Conservation (phyloP, 164 flowering plant species). For the Nymphaea thermarum region DNA sequence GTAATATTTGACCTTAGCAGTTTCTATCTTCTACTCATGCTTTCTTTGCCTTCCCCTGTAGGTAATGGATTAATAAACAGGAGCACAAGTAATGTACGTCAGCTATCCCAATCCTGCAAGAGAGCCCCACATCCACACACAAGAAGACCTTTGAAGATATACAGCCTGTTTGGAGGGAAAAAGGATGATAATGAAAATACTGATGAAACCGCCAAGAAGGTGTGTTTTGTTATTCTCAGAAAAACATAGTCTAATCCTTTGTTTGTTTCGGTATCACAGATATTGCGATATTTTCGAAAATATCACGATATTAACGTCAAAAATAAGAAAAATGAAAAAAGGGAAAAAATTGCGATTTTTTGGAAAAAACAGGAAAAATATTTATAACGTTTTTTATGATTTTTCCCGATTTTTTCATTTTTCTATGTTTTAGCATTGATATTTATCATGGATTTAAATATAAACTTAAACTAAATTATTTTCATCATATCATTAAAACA, state of each 20-base stretch:
- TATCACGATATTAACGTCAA: too few species aligned
- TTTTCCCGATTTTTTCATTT: too few species aligned
- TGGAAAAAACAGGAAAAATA: too few species aligned
- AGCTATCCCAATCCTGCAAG: conserved; percentile 13
- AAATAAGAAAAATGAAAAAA: too few species aligned
- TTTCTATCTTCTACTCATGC: not conserved
- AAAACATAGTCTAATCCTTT: not conserved
- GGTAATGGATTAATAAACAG: conserved; percentile 14
- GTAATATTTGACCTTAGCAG: too few species aligned
- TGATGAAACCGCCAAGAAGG: conserved; percentile 55
- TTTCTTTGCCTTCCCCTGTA: conserved; percentile 2
- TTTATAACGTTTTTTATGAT: too few species aligned
- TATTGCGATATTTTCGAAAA: too few species aligned
- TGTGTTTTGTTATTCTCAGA: conserved; percentile 3
- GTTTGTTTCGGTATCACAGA: not conserved
- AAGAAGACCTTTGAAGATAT: conserved; percentile 21
- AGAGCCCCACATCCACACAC: conserved; percentile 5
- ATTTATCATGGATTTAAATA: too few species aligned
- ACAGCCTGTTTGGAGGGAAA: conserved; percentile 70
- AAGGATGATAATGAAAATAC: conserved; percentile 50
- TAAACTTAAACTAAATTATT: too few species aligned
- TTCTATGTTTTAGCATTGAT: too few species aligned
- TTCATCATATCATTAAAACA: too few species aligned
- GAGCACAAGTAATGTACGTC: conserved; percentile 6
- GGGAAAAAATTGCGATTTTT: too few species aligned